Percentiles rank a stretch among this genome's conserved stretches.
phyloP scores from a whole-genome alignment of 176 grass and related monocot species.

The Cymbopogon citratus region DNA sequence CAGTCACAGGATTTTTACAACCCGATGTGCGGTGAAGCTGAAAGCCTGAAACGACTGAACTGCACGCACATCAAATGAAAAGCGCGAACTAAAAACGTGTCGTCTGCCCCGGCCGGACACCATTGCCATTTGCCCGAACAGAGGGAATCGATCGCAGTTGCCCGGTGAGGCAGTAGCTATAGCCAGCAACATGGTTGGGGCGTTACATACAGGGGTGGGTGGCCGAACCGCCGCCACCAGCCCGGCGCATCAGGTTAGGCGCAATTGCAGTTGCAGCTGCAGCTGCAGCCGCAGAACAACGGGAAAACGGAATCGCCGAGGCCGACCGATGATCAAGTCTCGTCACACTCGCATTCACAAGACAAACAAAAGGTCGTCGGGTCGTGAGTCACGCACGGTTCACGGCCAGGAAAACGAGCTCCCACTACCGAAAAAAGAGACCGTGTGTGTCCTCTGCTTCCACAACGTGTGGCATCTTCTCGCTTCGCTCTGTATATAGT shows the following conservation, averaged over 20 bases:
- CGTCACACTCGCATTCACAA: background rate
- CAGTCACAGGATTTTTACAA: background rate
- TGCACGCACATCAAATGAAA: no score
- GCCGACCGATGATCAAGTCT: background rate
- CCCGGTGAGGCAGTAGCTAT: no score
- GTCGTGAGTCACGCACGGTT: background rate
- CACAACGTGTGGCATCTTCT: slow-evolving; percentile 31
- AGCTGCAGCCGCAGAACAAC: no score
- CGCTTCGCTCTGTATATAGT: no score
- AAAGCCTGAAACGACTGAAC: no score
- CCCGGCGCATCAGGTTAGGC: background rate
- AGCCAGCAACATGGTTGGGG: no score
- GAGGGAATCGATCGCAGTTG: no score
- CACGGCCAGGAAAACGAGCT: background rate
- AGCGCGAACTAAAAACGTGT: no score
- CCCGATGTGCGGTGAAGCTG: background rate
- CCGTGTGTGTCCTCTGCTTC: slow-evolving; percentile 16
- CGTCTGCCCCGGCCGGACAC: no score
- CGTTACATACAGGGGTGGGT: no score
- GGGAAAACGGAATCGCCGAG: background rate
- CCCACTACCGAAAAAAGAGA: background rate
- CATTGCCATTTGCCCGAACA: no score
- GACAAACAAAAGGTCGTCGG: background rate
- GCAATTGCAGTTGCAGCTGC: background rate
- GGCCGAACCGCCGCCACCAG: no score